Evolutionary conservation across 257 asterid genomes (phyloP).

Genomic region (Solanum medicagineum): DNA sequence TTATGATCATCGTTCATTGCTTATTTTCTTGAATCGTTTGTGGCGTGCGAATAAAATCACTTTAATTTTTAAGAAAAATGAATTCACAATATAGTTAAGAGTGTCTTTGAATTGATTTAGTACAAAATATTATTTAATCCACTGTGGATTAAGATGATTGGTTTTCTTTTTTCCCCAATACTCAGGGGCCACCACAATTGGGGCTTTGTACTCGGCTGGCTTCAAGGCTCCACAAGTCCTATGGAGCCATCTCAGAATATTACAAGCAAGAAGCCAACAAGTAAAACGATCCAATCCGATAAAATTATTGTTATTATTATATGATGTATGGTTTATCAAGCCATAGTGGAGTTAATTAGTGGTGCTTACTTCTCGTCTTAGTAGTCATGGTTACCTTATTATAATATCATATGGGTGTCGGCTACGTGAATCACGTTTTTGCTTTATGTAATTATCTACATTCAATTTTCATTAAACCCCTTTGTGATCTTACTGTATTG

Average conservation of each 20-base stretch:
- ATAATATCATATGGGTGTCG: background rate
- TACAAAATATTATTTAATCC: background rate
- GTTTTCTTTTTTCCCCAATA: background rate
- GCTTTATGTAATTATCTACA: background rate
- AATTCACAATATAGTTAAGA: too few species aligned
- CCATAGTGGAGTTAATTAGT: background rate
- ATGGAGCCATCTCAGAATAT: background rate
- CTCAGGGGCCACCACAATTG: background rate
- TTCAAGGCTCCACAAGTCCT: background rate
- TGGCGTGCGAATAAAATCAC: too few species aligned
- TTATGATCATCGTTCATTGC: background rate
- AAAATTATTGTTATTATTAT: background rate
- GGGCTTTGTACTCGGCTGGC: background rate
- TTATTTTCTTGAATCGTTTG: background rate
- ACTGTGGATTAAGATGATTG: background rate
- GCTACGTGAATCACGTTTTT: constrained; percentile 11
- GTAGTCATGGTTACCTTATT: background rate
- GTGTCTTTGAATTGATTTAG: background rate
- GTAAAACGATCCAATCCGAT: background rate
- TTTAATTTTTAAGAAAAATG: too few species aligned
- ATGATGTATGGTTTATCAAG: background rate
- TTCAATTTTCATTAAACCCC: background rate
- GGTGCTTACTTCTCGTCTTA: background rate
- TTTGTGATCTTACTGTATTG: background rate
- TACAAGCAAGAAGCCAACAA: background rate